Percentiles rank a stretch among this genome's conserved stretches.
These are phyloP conservation scores for Fusarium lyarnte DNA, from an alignment of 2,329 filamentous ascomycete species.

Conservation along the genomic window DNA sequence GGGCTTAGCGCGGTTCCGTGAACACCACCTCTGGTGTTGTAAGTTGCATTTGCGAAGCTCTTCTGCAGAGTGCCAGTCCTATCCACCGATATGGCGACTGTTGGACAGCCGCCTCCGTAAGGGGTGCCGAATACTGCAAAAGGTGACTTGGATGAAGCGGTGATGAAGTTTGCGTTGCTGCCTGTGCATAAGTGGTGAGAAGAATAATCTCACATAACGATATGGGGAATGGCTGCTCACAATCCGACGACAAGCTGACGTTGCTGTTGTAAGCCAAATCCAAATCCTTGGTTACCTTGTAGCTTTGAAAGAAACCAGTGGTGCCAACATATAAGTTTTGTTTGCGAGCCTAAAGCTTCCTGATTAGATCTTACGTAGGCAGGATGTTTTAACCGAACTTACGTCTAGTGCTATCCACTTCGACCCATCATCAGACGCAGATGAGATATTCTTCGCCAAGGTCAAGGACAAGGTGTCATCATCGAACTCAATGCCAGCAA, in stretches of 20 bases:
- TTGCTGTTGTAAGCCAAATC: neutral
- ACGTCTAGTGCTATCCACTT: neutral
- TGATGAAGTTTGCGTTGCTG: neutral
- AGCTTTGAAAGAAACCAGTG: neutral
- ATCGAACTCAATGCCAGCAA: neutral
- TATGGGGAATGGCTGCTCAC: no score
- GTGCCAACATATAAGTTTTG: neutral
- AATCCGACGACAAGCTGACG: neutral
- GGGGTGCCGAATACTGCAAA: neutral
- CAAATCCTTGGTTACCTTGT: neutral
- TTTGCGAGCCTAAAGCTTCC: neutral
- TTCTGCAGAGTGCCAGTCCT: neutral
- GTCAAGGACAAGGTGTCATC: rapidly evolving
- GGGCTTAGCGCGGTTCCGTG: neutral
- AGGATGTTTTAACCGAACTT: rapidly evolving
- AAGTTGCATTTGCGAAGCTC: neutral
- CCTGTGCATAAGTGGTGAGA: neutral
- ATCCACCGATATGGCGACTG: neutral
- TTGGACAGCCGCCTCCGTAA: neutral
- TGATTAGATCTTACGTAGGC: no score
- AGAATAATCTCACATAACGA: no score
- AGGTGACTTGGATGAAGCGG: neutral
- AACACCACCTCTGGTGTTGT: neutral
- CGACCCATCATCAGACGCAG: neutral
- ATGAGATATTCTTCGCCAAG: neutral